phyloP scores from a whole-genome alignment of 1,139 yeast species.

The Geotrichum candidum region DNA sequence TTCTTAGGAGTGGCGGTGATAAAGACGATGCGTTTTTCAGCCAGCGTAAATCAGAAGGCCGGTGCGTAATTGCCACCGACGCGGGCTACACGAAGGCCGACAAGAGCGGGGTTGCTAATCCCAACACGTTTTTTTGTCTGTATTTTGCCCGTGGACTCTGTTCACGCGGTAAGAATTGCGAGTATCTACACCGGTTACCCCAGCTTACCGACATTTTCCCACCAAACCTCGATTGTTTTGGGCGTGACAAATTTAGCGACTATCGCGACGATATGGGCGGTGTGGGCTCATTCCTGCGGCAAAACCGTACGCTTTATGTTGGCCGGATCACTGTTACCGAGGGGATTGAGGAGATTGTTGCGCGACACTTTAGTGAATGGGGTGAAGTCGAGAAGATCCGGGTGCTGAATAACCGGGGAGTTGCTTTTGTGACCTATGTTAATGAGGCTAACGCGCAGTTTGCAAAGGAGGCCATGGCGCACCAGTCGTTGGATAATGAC shows the following conservation, averaged over 20 bases:
- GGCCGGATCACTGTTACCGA: slow-evolving; percentile 49
- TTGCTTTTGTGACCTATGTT: slow-evolving; percentile 73
- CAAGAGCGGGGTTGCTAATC: slow-evolving; percentile 33
- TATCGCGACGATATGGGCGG: slow-evolving; percentile 94
- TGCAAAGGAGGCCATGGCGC: slow-evolving; percentile 89
- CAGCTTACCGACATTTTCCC: slow-evolving; percentile 43
- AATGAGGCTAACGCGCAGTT: slow-evolving; percentile 77
- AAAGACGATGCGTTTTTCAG: slow-evolving; percentile 32
- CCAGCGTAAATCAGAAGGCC: slow-evolving; percentile 44
- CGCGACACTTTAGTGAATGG: slow-evolving; percentile 59
- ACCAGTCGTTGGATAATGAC: slow-evolving; percentile 57
- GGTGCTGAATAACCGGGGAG: slow-evolving; percentile 55
- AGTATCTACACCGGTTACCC: slow-evolving; percentile 74
- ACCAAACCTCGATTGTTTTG: slow-evolving; percentile 82
- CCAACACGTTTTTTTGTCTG: slow-evolving; percentile 50
- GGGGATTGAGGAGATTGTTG: slow-evolving; percentile 41
- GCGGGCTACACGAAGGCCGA: slow-evolving; percentile 74
- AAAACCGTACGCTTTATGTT: slow-evolving; percentile 69
- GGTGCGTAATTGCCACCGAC: slow-evolving; percentile 58
- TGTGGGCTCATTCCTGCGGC: slow-evolving; percentile 70
- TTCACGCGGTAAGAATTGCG: slow-evolving; percentile 67
- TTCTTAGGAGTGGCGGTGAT: slow-evolving; percentile 35
- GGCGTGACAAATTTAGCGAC: slow-evolving; percentile 76
- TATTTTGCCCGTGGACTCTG: slow-evolving; percentile 91
- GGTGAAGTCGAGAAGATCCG: slow-evolving; percentile 69